Evolutionary conservation across 371 early-diverging fungal species (phyloP).

Genomic region (Saksenaea oblongispora): DNA sequence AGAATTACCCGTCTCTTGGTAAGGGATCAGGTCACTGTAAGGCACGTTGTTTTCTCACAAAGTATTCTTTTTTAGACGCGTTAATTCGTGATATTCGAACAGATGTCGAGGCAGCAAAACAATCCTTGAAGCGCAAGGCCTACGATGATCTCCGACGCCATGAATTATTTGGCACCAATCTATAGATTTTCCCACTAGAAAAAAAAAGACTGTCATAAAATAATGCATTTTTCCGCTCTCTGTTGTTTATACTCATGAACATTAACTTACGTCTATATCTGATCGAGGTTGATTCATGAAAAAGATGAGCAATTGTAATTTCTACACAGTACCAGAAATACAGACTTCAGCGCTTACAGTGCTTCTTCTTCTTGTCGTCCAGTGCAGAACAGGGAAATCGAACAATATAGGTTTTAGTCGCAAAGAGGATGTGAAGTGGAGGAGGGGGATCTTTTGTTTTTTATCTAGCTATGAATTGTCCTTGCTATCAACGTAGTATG

Average conservation of each 20-base stretch:
- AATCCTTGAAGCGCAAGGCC: conserved; percentile 62
- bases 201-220: not conserved
- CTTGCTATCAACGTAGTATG: no score
- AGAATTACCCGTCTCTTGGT: conserved; percentile 86
- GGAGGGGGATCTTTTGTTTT: no score
- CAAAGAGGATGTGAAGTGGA: no score
- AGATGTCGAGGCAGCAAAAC: conserved; percentile 83
- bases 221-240: not conserved
- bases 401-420: no score
- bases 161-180: conserved; percentile 12
- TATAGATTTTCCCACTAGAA: not conserved
- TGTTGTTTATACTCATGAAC: not conserved
- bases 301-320: no score
- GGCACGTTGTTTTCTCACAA: not conserved
- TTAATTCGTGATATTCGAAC: conserved; percentile 89
- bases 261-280: not conserved
- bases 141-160: conserved; percentile 32
- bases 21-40: conserved; percentile 10
- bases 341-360: no score
- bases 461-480: no score
- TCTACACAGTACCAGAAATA: no score
- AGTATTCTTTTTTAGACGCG: conserved; percentile 59
- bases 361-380: no score
- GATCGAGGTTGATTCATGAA: no score
- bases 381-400: no score